A percentile compares a stretch with the other conserved stretches of the same genome.
phyloP scores from a whole-genome alignment of 2,329 filamentous ascomycete species.

The Aciculosporium take region DNA sequence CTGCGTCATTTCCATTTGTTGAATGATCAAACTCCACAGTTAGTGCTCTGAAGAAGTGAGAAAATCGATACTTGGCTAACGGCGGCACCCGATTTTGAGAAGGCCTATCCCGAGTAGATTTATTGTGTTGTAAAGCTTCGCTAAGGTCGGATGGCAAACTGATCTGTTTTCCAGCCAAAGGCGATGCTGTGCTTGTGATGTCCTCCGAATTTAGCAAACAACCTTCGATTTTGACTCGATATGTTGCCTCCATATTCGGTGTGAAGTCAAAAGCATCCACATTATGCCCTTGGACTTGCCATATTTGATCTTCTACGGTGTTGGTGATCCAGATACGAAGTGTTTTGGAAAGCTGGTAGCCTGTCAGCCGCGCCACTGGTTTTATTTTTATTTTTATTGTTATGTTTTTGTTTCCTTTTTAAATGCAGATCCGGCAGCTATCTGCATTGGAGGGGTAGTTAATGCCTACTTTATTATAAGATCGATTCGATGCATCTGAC shows the following conservation, averaged over 20 bases:
- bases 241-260: conserved; percentile 62
- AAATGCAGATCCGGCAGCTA: not conserved
- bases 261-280: conserved; percentile 72
- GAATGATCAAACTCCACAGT: conserved; percentile 58
- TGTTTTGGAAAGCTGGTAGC: conserved; percentile 55
- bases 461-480: conserved; percentile 48
- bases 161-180: not conserved
- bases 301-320: conserved; percentile 84
- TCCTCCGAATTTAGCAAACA: conserved; percentile 60
- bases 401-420: too few relatives aligned
- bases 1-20: conserved; percentile 38
- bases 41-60: conserved; percentile 72
- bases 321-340: conserved; percentile 92
- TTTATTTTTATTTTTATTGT: too few relatives aligned
- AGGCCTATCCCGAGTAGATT: conserved; percentile 37
- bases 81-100: conserved; percentile 10
- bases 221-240: conserved; percentile 84
- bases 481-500: conserved; percentile 20
- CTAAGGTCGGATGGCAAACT: too few relatives aligned
- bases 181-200: not conserved
- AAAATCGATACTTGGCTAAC: conserved; percentile 42
- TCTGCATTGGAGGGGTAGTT: not conserved
- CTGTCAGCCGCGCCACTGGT: conserved; percentile 9
- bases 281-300: conserved; percentile 61
- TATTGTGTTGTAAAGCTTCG: not conserved